These are phyloP conservation scores for Beauveria australis DNA, from an alignment of 2,329 filamentous ascomycete species.

Conservation along the genomic window DNA sequence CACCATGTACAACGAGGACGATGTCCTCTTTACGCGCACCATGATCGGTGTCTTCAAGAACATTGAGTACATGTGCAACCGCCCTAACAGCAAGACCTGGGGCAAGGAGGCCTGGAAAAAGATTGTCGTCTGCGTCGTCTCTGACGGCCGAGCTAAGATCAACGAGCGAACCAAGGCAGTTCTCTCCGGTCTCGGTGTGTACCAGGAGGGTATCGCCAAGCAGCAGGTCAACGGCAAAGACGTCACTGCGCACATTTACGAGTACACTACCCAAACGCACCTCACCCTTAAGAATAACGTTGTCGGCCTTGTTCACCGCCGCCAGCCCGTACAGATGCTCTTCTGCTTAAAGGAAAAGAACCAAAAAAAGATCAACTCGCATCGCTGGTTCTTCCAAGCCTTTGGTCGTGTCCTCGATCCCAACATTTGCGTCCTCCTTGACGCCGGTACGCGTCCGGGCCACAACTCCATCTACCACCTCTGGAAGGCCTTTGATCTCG, in stretches of 20 bases:
- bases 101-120: conserved; percentile 99
- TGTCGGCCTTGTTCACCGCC: conserved; percentile 74
- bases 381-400: conserved; percentile 97
- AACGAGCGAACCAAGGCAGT: conserved; percentile 85
- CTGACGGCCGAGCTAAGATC: conserved; percentile 94
- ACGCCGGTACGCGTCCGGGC: conserved; percentile 91
- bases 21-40: conserved; percentile 88
- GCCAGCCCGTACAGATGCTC: conserved; percentile 88
- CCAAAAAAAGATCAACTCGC: conserved; percentile 99
- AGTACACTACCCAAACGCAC: conserved; percentile 82
- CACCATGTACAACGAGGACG: conserved; percentile 99
- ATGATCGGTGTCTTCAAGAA: conserved; percentile 99
- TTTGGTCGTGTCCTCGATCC: conserved; percentile 89
- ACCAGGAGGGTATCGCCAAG: conserved; percentile 97
- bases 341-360: conserved; percentile 99
- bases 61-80: conserved; percentile 94
- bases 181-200: conserved; percentile 87
- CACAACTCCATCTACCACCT: conserved; percentile 93
- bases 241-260: conserved; percentile 96
- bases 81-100: conserved; percentile 93
- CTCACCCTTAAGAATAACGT: conserved; percentile 85
- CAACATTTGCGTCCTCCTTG: conserved; percentile 92
- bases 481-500: conserved; percentile 96
- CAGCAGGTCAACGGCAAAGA: conserved; percentile 95
- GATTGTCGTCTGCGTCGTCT: conserved; percentile 96